Evolutionary conservation across 2,329 filamentous ascomycete genomes (phyloP).

Genomic region (Monilinia fructigena): DNA sequence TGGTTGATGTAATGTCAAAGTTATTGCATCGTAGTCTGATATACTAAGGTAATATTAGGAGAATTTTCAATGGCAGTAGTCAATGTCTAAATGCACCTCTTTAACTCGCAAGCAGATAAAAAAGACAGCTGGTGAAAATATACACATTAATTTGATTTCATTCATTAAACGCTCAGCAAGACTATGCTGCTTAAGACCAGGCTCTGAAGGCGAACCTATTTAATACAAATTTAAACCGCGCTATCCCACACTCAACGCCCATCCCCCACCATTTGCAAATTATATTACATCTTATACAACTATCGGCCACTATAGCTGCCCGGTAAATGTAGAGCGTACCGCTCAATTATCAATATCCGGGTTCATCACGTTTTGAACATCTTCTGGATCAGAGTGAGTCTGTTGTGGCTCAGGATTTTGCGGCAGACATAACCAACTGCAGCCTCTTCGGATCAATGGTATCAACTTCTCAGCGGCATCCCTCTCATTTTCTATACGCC

Average conservation of each 20-base stretch:
- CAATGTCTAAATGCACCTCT: not conserved
- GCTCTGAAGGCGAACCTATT: not conserved
- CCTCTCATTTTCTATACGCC: slow-evolving; percentile 36
- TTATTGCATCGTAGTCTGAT: not conserved
- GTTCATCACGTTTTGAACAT: not conserved
- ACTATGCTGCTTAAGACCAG: not conserved
- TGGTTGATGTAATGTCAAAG: not conserved
- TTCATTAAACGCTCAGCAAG: not conserved
- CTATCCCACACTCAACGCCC: not conserved
- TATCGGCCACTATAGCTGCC: not conserved
- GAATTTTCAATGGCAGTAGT: not conserved
- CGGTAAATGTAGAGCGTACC: not conserved
- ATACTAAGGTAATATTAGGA: not conserved
- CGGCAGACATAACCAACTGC: slow-evolving; percentile 41
- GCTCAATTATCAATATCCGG: not conserved
- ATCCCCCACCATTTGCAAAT: not conserved
- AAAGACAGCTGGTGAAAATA: not conserved
- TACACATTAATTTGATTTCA: too few species aligned
- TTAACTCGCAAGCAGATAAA: not conserved
- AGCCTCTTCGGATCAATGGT: slow-evolving; percentile 41
- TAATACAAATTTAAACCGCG: not conserved
- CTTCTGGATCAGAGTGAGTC: not conserved
- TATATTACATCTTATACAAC: not conserved
- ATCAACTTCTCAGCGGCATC: slow-evolving; percentile 39
- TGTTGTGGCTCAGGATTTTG: not conserved